Conservation (phyloP, 306 rosid species). For the Arachis hypogaea region DNA sequence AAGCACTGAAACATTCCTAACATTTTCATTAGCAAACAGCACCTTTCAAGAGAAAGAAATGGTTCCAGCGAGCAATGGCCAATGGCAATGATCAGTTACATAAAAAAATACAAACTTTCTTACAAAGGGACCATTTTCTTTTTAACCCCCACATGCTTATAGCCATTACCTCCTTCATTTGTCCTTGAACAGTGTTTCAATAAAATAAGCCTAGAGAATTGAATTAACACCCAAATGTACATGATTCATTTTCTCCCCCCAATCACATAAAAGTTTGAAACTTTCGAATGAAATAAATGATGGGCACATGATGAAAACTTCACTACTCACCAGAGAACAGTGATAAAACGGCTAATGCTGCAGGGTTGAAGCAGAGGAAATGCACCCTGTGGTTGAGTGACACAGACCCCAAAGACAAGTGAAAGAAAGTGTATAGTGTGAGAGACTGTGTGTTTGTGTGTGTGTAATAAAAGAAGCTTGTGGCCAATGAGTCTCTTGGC, state of each 20-base stretch:
- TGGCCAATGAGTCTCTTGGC: conserved; percentile 50
- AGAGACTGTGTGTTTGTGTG: not conserved
- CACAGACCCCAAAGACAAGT: conserved; percentile 24
- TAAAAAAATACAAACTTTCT: not conserved
- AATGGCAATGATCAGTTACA: not conserved
- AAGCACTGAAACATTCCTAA: conserved; percentile 13
- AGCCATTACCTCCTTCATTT: not conserved
- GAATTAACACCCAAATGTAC: conserved; percentile 21
- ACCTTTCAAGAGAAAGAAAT: too few species aligned
- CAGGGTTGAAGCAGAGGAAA: conserved; percentile 37
- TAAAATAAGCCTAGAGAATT: not conserved
- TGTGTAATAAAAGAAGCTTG: not conserved
- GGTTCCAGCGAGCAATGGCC: too few species aligned
- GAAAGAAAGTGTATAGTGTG: not conserved
- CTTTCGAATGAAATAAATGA: not conserved
- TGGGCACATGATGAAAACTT: not conserved
- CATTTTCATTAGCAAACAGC: not conserved
- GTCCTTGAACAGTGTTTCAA: not conserved
- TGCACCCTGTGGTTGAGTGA: conserved; percentile 19
- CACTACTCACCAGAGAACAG: conserved; percentile 50
- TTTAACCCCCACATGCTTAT: not conserved
- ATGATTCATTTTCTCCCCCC: not conserved
- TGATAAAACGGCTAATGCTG: conserved; percentile 42
- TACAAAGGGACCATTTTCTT: not conserved
- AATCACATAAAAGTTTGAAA: not conserved